phyloP scores from a whole-genome alignment of 2,329 filamentous ascomycete species.

The Xenoacremonium recifei region DNA sequence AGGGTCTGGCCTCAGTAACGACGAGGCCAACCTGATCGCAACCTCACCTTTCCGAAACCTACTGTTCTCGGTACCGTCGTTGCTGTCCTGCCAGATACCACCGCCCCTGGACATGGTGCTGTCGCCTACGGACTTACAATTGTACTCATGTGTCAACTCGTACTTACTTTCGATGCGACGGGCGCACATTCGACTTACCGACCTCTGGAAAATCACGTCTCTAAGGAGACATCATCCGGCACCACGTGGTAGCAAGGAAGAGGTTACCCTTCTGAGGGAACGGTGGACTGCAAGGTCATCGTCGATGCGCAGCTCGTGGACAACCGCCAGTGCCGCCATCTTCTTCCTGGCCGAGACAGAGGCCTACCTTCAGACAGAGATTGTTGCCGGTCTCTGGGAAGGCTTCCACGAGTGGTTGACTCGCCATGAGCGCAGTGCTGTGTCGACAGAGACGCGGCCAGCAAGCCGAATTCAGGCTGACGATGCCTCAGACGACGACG shows the following conservation, averaged over 20 bases:
- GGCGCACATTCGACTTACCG: slow-evolving; percentile 79
- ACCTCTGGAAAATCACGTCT: slow-evolving; percentile 82
- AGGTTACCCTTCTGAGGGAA: slow-evolving; percentile 60
- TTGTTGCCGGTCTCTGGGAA: slow-evolving; percentile 78
- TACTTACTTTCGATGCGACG: slow-evolving; percentile 85
- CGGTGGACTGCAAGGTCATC: slow-evolving; percentile 62
- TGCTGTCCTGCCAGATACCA: slow-evolving; percentile 69
- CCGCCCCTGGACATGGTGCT: slow-evolving; percentile 88
- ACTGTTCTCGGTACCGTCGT: slow-evolving; percentile 71
- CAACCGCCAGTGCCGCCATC: slow-evolving; percentile 79
- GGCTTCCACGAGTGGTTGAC: slow-evolving; percentile 76
- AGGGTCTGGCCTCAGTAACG: slow-evolving; percentile 33
- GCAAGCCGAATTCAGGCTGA: slow-evolving; percentile 14
- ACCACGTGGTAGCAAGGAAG: slow-evolving; percentile 59
- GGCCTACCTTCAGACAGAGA: slow-evolving; percentile 85
- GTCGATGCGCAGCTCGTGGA: slow-evolving; percentile 82
- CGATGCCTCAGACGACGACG: slow-evolving; percentile 6
- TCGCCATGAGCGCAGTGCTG: slow-evolving; percentile 35
- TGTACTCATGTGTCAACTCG: slow-evolving; percentile 81
- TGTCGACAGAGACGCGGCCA: slow-evolving; percentile 22
- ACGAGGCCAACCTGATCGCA: slow-evolving; percentile 36
- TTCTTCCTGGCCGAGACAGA: slow-evolving; percentile 89
- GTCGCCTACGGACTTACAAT: slow-evolving; percentile 68
- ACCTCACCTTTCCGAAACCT: slow-evolving; percentile 72
- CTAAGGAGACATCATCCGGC: slow-evolving; percentile 76